These are phyloP conservation scores for Phytophthora podocarpi DNA, from an alignment of 352 stramenopile species.

Conservation along the genomic window DNA sequence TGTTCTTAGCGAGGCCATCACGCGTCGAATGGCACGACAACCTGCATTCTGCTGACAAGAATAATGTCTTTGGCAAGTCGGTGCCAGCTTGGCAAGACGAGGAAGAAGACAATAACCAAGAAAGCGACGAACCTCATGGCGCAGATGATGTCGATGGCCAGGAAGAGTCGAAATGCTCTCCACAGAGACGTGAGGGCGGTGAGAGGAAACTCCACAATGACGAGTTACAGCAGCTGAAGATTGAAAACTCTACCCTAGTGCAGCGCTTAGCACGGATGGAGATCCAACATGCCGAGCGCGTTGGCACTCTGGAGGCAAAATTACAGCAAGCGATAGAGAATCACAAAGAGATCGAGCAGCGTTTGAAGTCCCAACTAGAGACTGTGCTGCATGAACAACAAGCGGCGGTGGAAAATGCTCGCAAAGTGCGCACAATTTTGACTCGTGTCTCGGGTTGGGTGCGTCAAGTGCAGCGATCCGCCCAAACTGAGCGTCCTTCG, in stretches of 20 bases:
- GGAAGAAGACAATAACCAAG: constrained; percentile 24
- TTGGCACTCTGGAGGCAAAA: constrained; percentile 23
- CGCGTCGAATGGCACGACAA: constrained; percentile 10
- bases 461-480: constrained; percentile 27
- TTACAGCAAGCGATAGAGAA: constrained; percentile 16
- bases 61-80: not conserved
- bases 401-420: constrained; percentile 32
- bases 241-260: constrained; percentile 8
- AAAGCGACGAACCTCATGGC: constrained; percentile 12
- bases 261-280: constrained; percentile 16
- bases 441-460: constrained; percentile 27
- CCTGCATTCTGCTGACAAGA: not conserved
- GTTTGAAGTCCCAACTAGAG: constrained; percentile 15
- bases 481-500: constrained; percentile 2
- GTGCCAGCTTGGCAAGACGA: not conserved
- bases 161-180: not conserved
- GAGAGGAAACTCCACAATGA: not conserved
- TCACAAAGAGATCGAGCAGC: constrained; percentile 25
- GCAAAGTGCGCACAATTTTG: constrained; percentile 27
- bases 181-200: not conserved
- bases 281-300: constrained; percentile 9
- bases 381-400: constrained; percentile 22
- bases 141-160: not conserved
- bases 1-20: constrained; percentile 1
- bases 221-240: constrained; percentile 16